Evolutionary conservation across 306 rosid species (phyloP).

Genomic region (Vachellia collinsii): DNA sequence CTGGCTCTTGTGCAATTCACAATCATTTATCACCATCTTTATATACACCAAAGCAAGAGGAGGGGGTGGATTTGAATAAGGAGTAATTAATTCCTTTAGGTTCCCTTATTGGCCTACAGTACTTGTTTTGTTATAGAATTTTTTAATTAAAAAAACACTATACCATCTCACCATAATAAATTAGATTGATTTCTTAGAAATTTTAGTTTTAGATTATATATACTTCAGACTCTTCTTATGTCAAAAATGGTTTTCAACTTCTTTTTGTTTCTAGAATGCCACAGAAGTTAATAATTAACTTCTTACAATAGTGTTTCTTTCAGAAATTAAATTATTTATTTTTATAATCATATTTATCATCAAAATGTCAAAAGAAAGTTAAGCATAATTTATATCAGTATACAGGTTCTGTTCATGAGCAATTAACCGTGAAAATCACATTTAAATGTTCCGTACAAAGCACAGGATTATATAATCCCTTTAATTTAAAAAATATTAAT

Average conservation of each 20-base stretch:
- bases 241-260: background rate
- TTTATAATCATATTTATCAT: background rate
- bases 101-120: slow-evolving; percentile 83
- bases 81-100: slow-evolving; percentile 60
- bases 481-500: background rate
- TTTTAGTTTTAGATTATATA: background rate
- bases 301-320: background rate
- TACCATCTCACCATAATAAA: slow-evolving; percentile 41
- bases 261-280: background rate
- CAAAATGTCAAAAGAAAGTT: background rate
- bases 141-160: slow-evolving; percentile 3
- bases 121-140: slow-evolving; percentile 39
- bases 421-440: background rate
- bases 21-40: slow-evolving; percentile 51
- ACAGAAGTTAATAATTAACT: background rate
- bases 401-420: too few species aligned
- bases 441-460: background rate
- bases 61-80: slow-evolving; percentile 43
- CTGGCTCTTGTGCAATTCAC: slow-evolving; percentile 50
- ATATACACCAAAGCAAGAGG: slow-evolving; percentile 65
- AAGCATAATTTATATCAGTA: too few species aligned
- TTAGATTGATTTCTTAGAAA: background rate
- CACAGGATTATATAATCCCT: background rate
- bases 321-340: background rate
- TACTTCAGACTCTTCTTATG: background rate